Evolutionary conservation across 2,329 filamentous ascomycete genomes (phyloP).

Genomic region (Calonectria hongkongensis): DNA sequence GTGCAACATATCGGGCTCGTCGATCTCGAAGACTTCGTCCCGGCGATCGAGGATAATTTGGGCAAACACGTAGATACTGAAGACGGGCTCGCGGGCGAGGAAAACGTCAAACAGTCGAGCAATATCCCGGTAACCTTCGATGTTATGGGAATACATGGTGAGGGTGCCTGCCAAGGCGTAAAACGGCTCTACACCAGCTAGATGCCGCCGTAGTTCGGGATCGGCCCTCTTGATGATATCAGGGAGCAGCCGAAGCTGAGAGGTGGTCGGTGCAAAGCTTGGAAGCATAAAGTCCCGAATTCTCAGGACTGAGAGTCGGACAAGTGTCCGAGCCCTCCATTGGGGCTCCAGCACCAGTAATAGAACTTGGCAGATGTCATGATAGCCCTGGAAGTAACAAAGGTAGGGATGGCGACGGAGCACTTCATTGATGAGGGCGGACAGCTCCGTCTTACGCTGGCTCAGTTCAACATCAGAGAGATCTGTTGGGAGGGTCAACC

Average conservation of each 20-base stretch:
- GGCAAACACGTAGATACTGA: constrained; percentile 93
- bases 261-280: constrained; percentile 85
- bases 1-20: constrained; percentile 95
- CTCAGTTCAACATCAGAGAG: constrained; percentile 81
- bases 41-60: constrained; percentile 89
- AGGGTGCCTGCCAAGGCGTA: constrained; percentile 95
- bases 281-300: constrained; percentile 99
- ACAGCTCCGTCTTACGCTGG: constrained; percentile 84
- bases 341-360: constrained; percentile 85
- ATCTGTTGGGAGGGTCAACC: constrained; percentile 66
- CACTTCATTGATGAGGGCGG: constrained; percentile 85
- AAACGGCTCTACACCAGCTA: constrained; percentile 88
- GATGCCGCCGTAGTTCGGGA: constrained; percentile 81
- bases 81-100: constrained; percentile 89
- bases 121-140: constrained; percentile 92
- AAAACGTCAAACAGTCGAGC: constrained; percentile 94
- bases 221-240: constrained; percentile 86
- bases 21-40: constrained; percentile 90
- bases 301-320: constrained; percentile 89
- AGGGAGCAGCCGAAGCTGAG: constrained; percentile 91
- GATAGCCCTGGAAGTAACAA: constrained; percentile 98
- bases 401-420: constrained; percentile 88
- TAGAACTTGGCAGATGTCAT: constrained; percentile 98
- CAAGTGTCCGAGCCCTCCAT: constrained; percentile 77
- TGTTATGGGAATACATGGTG: constrained; percentile 97